These are phyloP conservation scores for Myxozyma monticola DNA, from an alignment of 805 yeast species.

Conservation along the genomic window DNA sequence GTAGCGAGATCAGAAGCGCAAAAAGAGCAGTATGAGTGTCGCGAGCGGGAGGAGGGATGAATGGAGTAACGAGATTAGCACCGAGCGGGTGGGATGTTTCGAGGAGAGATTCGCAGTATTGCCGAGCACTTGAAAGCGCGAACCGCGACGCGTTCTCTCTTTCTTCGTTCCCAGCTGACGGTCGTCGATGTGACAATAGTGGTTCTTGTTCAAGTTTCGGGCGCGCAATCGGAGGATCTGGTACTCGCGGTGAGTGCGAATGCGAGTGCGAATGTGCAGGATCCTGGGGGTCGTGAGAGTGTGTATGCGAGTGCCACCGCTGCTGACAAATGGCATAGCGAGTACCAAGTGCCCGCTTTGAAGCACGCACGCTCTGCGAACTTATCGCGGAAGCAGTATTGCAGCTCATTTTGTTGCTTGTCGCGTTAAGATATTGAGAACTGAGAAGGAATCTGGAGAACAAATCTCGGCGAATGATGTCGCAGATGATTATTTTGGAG, in stretches of 20 bases:
- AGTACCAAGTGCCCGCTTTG: too few relatives aligned
- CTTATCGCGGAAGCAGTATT: too few relatives aligned
- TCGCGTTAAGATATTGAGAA: too few relatives aligned
- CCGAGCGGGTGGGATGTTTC: slow-evolving; percentile 1
- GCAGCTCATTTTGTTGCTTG: too few relatives aligned
- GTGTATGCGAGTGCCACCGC: slow-evolving; percentile 14
- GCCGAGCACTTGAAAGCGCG: slow-evolving; percentile 12
- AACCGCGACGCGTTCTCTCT: background rate
- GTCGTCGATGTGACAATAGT: too few relatives aligned
- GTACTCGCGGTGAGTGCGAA: slow-evolving; percentile 7
- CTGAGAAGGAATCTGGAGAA: too few relatives aligned
- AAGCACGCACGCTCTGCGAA: too few relatives aligned
- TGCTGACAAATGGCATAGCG: too few relatives aligned
- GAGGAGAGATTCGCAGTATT: slow-evolving; percentile 12
- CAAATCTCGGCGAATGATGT: background rate
- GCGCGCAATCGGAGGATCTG: slow-evolving; percentile 3
- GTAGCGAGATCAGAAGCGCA: slow-evolving; percentile 45
- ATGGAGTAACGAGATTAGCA: slow-evolving; percentile 61
- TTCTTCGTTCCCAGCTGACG: background rate
- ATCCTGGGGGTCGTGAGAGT: slow-evolving; percentile 2
- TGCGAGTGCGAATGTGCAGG: slow-evolving; percentile 20
- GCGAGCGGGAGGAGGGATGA: slow-evolving; percentile 64
- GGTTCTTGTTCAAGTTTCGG: background rate
- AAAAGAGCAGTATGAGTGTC: slow-evolving; percentile 63
- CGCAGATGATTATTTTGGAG: slow-evolving; percentile 4